Percentiles rank a stretch among this genome's conserved stretches.
Evolutionary conservation across 2,329 filamentous ascomycete genomes (phyloP).

Genomic region (Aspergillus carbonarius): DNA sequence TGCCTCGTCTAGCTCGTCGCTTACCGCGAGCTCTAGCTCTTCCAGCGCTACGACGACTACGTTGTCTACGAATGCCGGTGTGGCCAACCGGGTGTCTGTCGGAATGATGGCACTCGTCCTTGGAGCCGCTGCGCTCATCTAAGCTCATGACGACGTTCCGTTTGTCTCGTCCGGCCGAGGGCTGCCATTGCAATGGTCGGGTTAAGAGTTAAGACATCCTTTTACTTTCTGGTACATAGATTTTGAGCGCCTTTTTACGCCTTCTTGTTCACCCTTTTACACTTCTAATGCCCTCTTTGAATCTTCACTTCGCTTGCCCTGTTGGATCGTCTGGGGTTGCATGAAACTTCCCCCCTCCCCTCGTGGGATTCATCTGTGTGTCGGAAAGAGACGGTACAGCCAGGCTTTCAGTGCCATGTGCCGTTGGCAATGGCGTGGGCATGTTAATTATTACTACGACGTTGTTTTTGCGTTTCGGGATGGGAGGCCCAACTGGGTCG

Average conservation of each 20-base stretch:
- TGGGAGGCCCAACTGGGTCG: constrained; percentile 7
- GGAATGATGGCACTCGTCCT: constrained; percentile 37
- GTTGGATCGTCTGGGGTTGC: neutral
- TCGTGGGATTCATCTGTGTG: neutral
- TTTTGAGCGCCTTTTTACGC: constrained; percentile 3
- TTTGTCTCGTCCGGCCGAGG: neutral
- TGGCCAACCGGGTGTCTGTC: constrained; percentile 35
- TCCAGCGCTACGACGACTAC: constrained; percentile 26
- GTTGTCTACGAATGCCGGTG: constrained; percentile 32
- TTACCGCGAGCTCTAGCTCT: constrained; percentile 25
- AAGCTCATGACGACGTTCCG: constrained; percentile 16
- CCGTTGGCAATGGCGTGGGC: neutral
- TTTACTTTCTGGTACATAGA: constrained; percentile 4
- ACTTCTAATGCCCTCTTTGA: neutral
- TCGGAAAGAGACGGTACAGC: neutral
- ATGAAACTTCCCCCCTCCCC: neutral
- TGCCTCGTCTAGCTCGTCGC: constrained; percentile 18
- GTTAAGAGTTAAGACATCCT: neutral
- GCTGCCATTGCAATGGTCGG: neutral
- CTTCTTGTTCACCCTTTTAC: neutral
- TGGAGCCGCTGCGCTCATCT: constrained; percentile 37
- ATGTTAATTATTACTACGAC: neutral
- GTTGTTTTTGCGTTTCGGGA: constrained; percentile 9
- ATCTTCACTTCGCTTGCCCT: neutral
- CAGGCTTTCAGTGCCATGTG: neutral